Evolutionary conservation across 2,329 filamentous ascomycete species (phyloP).

Genomic region (Pyricularia pennisetigena): DNA sequence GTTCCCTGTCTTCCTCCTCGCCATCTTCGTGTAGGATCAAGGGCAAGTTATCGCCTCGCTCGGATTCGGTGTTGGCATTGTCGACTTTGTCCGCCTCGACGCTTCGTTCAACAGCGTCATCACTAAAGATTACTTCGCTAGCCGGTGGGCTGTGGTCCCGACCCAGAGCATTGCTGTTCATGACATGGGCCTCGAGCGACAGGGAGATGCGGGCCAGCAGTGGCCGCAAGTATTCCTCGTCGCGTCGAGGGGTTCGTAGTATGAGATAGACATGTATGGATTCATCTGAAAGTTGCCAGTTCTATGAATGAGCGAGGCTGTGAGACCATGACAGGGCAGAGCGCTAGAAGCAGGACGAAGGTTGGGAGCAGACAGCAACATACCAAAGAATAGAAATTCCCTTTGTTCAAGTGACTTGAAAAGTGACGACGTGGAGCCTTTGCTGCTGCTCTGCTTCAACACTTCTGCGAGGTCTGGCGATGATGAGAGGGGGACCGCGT

Average conservation of each 20-base stretch:
- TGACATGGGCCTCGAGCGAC: conserved; percentile 55
- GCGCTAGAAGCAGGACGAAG: conserved; percentile 6
- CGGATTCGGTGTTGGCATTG: background rate
- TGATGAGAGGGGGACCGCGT: conserved; percentile 49
- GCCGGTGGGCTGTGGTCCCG: conserved; percentile 32
- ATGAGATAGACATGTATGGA: conserved; percentile 59
- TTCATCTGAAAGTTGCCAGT: conserved; percentile 50
- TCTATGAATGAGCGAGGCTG: conserved; percentile 36
- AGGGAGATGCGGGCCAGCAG: conserved; percentile 55
- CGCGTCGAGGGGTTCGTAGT: conserved; percentile 52
- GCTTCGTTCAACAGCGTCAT: conserved; percentile 29
- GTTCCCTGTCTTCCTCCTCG: conserved; percentile 10
- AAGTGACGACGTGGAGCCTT: conserved; percentile 30
- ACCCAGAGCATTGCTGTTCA: conserved; percentile 43
- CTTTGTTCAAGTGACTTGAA: conserved; percentile 52
- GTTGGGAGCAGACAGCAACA: conserved; percentile 15
- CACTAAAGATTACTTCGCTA: conserved; percentile 52
- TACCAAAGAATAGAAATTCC: conserved; percentile 64
- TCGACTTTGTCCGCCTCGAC: background rate
- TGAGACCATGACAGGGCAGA: conserved; percentile 21
- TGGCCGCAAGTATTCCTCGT: conserved; percentile 44
- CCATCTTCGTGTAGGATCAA: conserved; percentile 14
- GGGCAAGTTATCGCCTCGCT: conserved; percentile 13
- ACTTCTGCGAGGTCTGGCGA: conserved; percentile 42
- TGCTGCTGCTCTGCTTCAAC: conserved; percentile 27